A percentile compares a stretch with the other conserved stretches of the same genome.
Evolutionary conservation across 306 rosid genomes (phyloP).

Genomic region (Sphenostylis stenocarpa): DNA sequence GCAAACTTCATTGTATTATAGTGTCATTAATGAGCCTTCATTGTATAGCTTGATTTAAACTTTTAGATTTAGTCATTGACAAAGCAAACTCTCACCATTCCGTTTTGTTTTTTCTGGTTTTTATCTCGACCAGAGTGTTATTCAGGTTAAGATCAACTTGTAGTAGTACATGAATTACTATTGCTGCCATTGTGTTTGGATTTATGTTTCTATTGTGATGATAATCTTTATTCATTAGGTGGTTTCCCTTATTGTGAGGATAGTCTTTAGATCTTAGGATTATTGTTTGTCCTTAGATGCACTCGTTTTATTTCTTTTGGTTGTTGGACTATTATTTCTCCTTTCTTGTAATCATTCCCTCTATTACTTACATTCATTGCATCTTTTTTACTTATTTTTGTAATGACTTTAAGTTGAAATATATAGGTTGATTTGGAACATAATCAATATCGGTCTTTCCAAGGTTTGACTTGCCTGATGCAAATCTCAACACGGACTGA

Average conservation of each 20-base stretch:
- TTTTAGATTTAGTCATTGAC: neutral
- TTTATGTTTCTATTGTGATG: slow-evolving; percentile 23
- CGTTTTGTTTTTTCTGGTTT: neutral
- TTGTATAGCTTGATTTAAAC: neutral
- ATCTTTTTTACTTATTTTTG: slow-evolving; percentile 19
- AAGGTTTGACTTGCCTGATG: slow-evolving; percentile 96
- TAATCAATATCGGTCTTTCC: slow-evolving; percentile 93
- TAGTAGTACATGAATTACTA: neutral
- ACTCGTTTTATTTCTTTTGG: neutral
- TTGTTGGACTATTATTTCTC: slow-evolving; percentile 3
- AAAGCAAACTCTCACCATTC: neutral
- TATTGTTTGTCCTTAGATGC: neutral
- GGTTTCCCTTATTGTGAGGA: neutral
- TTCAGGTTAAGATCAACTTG: neutral
- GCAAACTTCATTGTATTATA: too few relatives aligned
- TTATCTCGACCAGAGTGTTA: neutral
- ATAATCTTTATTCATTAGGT: slow-evolving; percentile 1
- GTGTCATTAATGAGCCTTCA: neutral
- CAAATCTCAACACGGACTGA: slow-evolving; percentile 93
- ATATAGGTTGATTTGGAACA: slow-evolving; percentile 93
- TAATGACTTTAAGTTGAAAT: slow-evolving; percentile 18
- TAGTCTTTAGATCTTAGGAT: neutral
- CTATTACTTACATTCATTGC: neutral
- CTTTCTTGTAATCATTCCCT: neutral
- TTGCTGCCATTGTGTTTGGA: neutral